Evolutionary conservation across 2,329 filamentous ascomycete genomes (phyloP).

Genomic region (Corynespora cassiicola): DNA sequence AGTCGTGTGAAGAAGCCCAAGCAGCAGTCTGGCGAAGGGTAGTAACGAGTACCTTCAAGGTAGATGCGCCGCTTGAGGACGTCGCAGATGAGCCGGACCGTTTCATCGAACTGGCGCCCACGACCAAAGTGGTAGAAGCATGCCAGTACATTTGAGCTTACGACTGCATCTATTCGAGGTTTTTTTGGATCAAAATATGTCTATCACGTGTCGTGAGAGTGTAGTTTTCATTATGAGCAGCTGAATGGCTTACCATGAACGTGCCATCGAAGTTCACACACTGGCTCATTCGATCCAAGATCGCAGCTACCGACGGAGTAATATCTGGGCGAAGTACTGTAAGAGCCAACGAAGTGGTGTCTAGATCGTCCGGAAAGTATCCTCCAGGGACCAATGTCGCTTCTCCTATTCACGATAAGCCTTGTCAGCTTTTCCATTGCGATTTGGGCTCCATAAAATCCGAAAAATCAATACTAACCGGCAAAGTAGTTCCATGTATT

Average conservation of each 20-base stretch:
- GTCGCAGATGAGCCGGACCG: conserved; percentile 27
- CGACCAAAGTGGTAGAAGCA: conserved; percentile 40
- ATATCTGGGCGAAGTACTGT: conserved; percentile 13
- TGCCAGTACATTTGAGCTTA: conserved; percentile 41
- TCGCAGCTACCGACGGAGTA: too few species aligned
- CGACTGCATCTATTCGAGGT: conserved; percentile 33
- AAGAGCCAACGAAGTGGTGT: conserved; percentile 42
- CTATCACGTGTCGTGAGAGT: too few species aligned
- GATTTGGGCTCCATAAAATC: too few species aligned
- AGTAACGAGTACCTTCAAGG: conserved; percentile 40
- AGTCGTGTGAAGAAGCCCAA: conserved; percentile 37
- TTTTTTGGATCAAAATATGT: conserved; percentile 37
- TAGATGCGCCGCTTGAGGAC: conserved; percentile 30
- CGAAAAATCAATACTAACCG: too few species aligned
- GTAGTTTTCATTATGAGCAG: too few species aligned
- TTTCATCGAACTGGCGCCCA: conserved; percentile 26
- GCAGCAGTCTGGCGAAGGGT: conserved; percentile 39
- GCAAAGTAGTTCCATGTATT: conserved; percentile 35
- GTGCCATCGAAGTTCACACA: conserved; percentile 27
- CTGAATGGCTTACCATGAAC: conserved; percentile 20
- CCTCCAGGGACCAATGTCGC: conserved; percentile 4
- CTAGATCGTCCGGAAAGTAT: conserved; percentile 41
- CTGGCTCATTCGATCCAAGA: conserved; percentile 25
- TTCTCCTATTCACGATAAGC: not conserved
- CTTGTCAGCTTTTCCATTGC: too few species aligned